Evolutionary conservation across 176 grass and related monocot genomes (phyloP), one percentile per base, ranked within the genome.

Genomic region (Guadua angustifolia): DNA sequence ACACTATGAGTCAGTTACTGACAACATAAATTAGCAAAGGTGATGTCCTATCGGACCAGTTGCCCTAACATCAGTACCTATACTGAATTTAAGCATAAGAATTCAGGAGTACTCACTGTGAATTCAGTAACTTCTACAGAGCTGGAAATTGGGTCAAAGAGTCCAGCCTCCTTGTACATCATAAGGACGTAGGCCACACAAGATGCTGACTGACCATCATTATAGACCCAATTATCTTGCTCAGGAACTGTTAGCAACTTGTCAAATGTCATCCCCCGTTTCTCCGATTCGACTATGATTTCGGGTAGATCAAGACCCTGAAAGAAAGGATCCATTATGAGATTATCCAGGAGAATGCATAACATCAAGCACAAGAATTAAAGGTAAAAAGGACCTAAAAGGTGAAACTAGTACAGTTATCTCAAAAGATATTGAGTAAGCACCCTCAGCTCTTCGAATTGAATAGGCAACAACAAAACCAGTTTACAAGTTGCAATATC

Each of bases 131-230:
- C 96, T 88, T 99, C 89, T 74, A 95, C 62, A 73, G 89, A 89
- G 75, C 52, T 85, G 69, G 88, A 36, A 78, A 94, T 80, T 56
- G 85, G 80, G 74, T 82, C 91, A 29, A 99, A 95, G 43, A 99
- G 89, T 44, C 96, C 96, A 86, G 96, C 93, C 46, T 79, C 96
- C 77, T 99, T 99, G 88, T 99, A 95, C 96, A 99, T 91, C 89
- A 88, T 94, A 50, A 99, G 91, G 69, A 99, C 84, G 16, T 86
- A 99, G 7, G 88, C 88, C 25, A 99, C 77, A 79, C 96, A 99
- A 77, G 96, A 99, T 61, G 93, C 90, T 47, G 96, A 99, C 69
- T 95, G 94, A 5, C 96, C 96, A 49, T 99, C 96, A 12, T 39
- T 47, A 35, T 99, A 99, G 57, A 99, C 81, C 96, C 96, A 99